Evolutionary conservation across 805 yeast genomes (phyloP).

Genomic region (Candida silvatica): DNA sequence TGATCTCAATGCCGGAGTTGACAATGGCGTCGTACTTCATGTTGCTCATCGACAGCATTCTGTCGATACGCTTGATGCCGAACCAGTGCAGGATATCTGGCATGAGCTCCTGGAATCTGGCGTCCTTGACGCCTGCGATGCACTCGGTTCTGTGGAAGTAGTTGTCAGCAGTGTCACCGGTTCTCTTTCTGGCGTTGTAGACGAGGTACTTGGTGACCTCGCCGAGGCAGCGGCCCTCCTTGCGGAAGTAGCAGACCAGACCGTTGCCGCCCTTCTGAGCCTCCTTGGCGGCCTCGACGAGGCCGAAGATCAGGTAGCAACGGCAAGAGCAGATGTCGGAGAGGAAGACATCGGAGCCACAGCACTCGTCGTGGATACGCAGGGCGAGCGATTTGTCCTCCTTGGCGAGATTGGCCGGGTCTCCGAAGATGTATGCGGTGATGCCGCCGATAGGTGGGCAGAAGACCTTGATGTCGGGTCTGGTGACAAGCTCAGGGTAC

Average conservation of each 20-base stretch:
- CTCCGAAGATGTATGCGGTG: conserved; percentile 59
- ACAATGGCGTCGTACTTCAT: conserved; percentile 69
- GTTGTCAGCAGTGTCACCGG: conserved; percentile 60
- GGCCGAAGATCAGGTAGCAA: conserved; percentile 58
- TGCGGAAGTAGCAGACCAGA: conserved; percentile 55
- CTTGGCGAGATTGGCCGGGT: conserved; percentile 45
- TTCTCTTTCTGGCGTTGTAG: conserved; percentile 62
- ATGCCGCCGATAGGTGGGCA: conserved; percentile 65
- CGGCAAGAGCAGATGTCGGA: conserved; percentile 65
- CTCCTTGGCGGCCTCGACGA: conserved; percentile 59
- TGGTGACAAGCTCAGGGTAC: conserved; percentile 60
- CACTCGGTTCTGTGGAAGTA: conserved; percentile 64
- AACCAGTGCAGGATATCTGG: conserved; percentile 62
- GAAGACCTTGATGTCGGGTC: conserved; percentile 59
- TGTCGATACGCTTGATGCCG: conserved; percentile 55
- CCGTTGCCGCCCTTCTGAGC: conserved; percentile 64
- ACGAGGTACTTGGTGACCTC: conserved; percentile 65
- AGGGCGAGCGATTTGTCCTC: conserved; percentile 43
- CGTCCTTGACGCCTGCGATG: conserved; percentile 66
- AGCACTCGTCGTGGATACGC: conserved; percentile 63
- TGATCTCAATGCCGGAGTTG: conserved; percentile 55
- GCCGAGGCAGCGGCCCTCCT: conserved; percentile 64
- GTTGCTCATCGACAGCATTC: conserved; percentile 64
- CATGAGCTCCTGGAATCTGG: conserved; percentile 66
- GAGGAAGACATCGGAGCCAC: conserved; percentile 63